Conservation (phyloP, 139 green algal genomes). For the Picochlorum sp. region DNA sequence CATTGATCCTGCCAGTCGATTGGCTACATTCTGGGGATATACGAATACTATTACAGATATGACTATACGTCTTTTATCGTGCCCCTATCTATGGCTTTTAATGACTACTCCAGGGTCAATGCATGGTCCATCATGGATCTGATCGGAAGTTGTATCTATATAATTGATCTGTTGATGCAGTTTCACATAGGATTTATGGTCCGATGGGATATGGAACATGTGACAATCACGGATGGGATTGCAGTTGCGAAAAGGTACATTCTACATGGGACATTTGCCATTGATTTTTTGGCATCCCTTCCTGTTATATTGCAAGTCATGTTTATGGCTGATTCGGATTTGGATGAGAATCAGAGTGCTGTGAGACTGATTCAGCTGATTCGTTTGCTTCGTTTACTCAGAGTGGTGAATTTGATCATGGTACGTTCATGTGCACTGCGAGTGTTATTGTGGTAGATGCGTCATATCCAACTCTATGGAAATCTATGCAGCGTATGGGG, state of each 20-base stretch:
- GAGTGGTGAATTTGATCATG: constrained; percentile 10
- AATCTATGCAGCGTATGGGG: neutral
- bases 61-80: constrained; percentile 24
- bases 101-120: neutral
- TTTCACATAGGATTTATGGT: constrained; percentile 22
- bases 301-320: constrained; percentile 9
- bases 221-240: constrained; percentile 12
- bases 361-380: constrained; percentile 2
- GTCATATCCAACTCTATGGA: neutral
- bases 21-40: constrained; percentile 5
- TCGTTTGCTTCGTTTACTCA: constrained; percentile 17
- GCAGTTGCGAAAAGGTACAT: constrained; percentile 12
- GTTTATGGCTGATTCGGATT: neutral
- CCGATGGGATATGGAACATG: constrained; percentile 10
- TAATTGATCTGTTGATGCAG: constrained; percentile 16
- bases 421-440: neutral
- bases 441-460: too few species aligned
- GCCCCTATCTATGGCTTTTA: constrained; percentile 18
- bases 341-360: neutral
- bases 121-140: constrained; percentile 5
- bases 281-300: constrained; percentile 13
- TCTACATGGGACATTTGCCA: constrained; percentile 8
- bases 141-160: constrained; percentile 14
- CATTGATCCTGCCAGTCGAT: neutral
- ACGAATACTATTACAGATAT: constrained; percentile 12